Evolutionary conservation across 352 stramenopile species (phyloP).

Genomic region (Phytophthora ramorum): DNA sequence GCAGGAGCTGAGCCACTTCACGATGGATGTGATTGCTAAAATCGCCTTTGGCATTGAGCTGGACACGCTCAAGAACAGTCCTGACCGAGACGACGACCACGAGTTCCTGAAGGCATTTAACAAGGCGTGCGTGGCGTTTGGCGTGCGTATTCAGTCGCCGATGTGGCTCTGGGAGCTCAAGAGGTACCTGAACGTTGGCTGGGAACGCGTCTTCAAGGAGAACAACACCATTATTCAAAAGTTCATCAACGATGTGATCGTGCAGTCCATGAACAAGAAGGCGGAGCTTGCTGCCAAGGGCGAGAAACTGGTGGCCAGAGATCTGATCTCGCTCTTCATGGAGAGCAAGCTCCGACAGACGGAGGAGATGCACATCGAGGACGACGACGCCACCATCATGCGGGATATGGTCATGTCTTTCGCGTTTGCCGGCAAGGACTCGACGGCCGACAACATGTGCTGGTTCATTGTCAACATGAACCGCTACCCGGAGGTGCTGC

Average conservation of each 20-base stretch:
- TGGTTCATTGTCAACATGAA: constrained; percentile 83
- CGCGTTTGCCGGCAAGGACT: constrained; percentile 78
- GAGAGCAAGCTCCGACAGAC: constrained; percentile 42
- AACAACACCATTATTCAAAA: constrained; percentile 49
- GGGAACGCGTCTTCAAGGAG: constrained; percentile 49
- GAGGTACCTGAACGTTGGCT: constrained; percentile 42
- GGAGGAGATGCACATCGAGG: constrained; percentile 29
- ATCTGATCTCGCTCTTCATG: constrained; percentile 55
- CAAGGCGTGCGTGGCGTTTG: constrained; percentile 36
- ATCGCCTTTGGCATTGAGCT: constrained; percentile 61
- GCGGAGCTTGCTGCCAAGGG: constrained; percentile 55
- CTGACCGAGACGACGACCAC: constrained; percentile 43
- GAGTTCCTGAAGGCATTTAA: constrained; percentile 61
- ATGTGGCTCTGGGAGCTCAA: constrained; percentile 48
- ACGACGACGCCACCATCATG: constrained; percentile 53
- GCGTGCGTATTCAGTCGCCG: constrained; percentile 40
- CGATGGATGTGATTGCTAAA: constrained; percentile 69
- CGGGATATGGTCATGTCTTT: constrained; percentile 82
- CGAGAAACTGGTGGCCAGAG: constrained; percentile 45
- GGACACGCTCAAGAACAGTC: constrained; percentile 44
- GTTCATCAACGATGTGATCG: constrained; percentile 59
- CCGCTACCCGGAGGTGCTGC: constrained; percentile 51
- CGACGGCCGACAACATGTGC: constrained; percentile 64
- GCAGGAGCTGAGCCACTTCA: constrained; percentile 57
- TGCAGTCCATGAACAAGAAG: constrained; percentile 52